Percentiles rank a stretch among this genome's conserved stretches.
Evolutionary conservation across 306 rosid genomes (phyloP).

Genomic region (Ormosia emarginata): DNA sequence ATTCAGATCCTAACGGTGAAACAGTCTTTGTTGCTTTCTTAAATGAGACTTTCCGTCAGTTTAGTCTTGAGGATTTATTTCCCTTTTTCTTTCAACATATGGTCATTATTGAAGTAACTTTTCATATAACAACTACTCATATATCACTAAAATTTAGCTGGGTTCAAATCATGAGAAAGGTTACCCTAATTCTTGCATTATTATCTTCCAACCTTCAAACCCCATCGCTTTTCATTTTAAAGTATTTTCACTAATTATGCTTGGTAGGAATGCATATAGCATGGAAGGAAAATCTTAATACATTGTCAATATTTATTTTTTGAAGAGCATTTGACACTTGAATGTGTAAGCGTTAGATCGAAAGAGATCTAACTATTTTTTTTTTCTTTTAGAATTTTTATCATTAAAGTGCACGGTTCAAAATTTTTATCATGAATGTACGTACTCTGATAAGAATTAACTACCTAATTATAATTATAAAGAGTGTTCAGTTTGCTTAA

Average conservation of each 20-base stretch:
- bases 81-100: background rate
- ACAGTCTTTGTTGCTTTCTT: background rate
- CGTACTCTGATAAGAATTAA: background rate
- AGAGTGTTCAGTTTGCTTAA: background rate
- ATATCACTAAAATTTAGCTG: too few relatives aligned
- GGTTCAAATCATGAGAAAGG: background rate
- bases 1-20: background rate
- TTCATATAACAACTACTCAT: background rate
- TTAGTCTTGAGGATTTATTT: background rate
- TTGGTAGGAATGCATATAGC: too few relatives aligned
- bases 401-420: background rate
- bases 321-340: background rate
- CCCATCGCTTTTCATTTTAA: too few relatives aligned
- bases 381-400: background rate
- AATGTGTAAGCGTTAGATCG: background rate
- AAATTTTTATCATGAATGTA: background rate
- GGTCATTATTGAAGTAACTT: background rate
- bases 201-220: too few relatives aligned
- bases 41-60: conserved; percentile 12
- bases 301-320: background rate
- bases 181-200: background rate
- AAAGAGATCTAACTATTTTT: background rate
- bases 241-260: too few relatives aligned
- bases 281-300: too few relatives aligned
- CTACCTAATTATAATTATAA: too few relatives aligned